Conservation (phyloP, 192 early-diverging fungal species). For the Umbelopsis sp. region DNA sequence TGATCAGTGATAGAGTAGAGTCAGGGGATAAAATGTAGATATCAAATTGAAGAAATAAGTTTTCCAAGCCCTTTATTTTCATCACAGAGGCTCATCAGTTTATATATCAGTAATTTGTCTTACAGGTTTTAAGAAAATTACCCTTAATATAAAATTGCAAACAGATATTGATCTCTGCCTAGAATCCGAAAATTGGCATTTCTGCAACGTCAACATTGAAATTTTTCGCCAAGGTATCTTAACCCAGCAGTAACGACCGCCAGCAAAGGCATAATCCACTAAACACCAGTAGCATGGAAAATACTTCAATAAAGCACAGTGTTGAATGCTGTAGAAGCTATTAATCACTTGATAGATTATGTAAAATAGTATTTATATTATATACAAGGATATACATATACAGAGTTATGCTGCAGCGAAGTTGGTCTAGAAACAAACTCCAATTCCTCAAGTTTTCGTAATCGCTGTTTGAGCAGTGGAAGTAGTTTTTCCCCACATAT, state of each 20-base stretch:
- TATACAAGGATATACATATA: too few relatives aligned
- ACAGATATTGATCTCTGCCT: conserved; percentile 3
- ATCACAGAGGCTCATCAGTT: background rate
- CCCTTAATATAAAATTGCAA: conserved; percentile 15
- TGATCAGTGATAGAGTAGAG: background rate
- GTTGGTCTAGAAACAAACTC: background rate
- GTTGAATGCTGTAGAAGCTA: too few relatives aligned
- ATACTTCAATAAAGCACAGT: too few relatives aligned
- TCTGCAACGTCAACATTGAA: conserved; percentile 15
- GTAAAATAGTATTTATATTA: too few relatives aligned
- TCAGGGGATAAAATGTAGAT: background rate
- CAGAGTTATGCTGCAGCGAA: background rate
- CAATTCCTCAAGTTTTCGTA: background rate
- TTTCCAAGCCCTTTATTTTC: background rate
- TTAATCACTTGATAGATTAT: too few relatives aligned
- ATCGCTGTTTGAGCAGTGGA: background rate
- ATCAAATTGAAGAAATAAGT: background rate
- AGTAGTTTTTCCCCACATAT: background rate
- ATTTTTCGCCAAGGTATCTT: background rate
- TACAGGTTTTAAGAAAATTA: background rate
- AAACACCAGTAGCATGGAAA: too few relatives aligned
- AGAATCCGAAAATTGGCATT: background rate
- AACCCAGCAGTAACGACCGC: background rate
- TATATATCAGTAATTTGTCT: background rate
- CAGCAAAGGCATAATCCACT: too few relatives aligned